Base-by-base conservation (phyloP, 1,284 basidiomycete species). In the Schizophyllum amplum region DNA sequence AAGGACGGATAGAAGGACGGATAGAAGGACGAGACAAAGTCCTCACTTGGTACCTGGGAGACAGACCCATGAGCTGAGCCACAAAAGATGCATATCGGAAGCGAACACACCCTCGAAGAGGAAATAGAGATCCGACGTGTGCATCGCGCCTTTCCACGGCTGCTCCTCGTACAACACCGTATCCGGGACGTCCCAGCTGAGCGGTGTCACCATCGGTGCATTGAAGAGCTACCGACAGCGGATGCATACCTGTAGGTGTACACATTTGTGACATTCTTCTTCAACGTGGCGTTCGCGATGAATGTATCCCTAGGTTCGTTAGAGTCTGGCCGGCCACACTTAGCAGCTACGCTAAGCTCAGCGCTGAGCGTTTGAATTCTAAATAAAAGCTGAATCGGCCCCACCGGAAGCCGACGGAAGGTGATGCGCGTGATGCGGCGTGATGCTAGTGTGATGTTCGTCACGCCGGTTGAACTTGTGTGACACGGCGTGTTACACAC, bases 51-150 rank as follows among this genome's bases (percentile, higher is more conserved):
- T 73, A 24, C 72, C 71, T 72, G 55, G 25, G 48, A 21, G 17
- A 17, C 33, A 13, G 4, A 47, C 23, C 13, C 33, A 47, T 53
- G 11, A 55, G 27, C 33, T 17, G 7, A 13, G 33, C 7, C 13
- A 33, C 33, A 42, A 17, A 9, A 42, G 13, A 42, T 23, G n/a
- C 52, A 7, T 11, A 47, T 5, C 26, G n/a, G 26, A 53, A 50
- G 5, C 1, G n/a, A 21, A 56, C 68, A 56, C 59, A 71, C 76
- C 75, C 55, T 72, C 69, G 51, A 77, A 77, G 11, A 77, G 60
- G 60, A 69, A 77, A 56, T 73, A 78, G 4, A 78, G 57, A 62
- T 77, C 76, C 2, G 74, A 75, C 0, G 75, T 75, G 60, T 78
- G 75, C 68, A 72, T 73, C 1, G 72, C 73, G 11, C 75, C 75